phyloP scores from a whole-genome alignment of 306 rosid genomes.

The Vigna reflexopilosa region DNA sequence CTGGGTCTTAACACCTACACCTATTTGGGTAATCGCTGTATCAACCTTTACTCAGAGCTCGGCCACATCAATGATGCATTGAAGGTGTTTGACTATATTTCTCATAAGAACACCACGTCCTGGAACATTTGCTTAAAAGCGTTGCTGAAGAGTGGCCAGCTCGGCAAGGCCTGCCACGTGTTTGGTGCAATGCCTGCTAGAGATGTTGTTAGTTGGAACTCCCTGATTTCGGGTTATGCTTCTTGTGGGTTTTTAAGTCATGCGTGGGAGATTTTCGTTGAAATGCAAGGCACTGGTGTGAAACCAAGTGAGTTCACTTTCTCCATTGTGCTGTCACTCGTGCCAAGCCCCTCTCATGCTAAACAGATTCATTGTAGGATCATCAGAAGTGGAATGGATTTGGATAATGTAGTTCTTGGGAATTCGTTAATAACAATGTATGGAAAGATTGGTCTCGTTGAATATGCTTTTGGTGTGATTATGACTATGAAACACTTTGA shows the following conservation, averaged over 20 bases:
- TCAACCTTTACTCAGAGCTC: constrained; percentile 59
- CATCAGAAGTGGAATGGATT: constrained; percentile 58
- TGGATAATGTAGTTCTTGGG: constrained; percentile 67
- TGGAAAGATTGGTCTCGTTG: constrained; percentile 67
- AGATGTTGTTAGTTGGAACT: constrained; percentile 86
- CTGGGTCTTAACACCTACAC: constrained; percentile 69
- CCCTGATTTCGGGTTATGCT: constrained; percentile 67
- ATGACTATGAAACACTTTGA: constrained; percentile 68
- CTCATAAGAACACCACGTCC: constrained; percentile 65
- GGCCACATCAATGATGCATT: constrained; percentile 61
- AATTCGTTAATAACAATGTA: constrained; percentile 85
- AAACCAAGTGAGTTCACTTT: constrained; percentile 75
- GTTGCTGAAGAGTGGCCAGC: constrained; percentile 54
- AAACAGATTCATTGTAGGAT: constrained; percentile 75
- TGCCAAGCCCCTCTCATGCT: constrained; percentile 55
- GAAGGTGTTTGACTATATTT: constrained; percentile 64
- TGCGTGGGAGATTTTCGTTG: constrained; percentile 56
- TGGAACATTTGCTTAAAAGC: constrained; percentile 73
- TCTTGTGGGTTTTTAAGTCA: constrained; percentile 54
- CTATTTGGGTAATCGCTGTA: constrained; percentile 74
- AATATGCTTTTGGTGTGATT: constrained; percentile 64
- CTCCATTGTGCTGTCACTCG: constrained; percentile 64
- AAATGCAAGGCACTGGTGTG: constrained; percentile 67
- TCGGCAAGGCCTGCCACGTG: constrained; percentile 54
- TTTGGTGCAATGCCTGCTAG: constrained; percentile 78